phyloP scores from a whole-genome alignment of 164 flowering plant species.

The Saururus chinensis region DNA sequence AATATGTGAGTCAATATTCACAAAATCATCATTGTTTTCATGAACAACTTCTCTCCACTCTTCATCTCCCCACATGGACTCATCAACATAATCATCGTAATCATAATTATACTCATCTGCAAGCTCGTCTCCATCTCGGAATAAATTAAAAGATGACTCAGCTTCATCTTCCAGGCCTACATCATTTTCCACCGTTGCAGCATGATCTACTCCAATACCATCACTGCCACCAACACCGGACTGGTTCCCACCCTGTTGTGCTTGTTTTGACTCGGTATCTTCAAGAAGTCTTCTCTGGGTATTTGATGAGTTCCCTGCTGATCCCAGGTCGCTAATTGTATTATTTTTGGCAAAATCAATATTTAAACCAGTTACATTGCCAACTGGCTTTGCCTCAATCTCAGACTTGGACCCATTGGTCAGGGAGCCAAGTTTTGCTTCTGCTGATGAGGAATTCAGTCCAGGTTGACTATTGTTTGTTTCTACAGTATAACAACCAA shows the following conservation, averaged over 20 bases:
- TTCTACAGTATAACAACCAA: slow-evolving; percentile 20
- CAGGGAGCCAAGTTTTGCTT: background rate
- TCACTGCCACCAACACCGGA: slow-evolving; percentile 22
- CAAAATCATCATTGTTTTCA: slow-evolving; percentile 73
- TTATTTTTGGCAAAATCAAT: slow-evolving; percentile 32
- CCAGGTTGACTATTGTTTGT: slow-evolving; percentile 20
- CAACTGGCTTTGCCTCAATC: background rate
- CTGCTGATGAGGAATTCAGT: slow-evolving; percentile 14
- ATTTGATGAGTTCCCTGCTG: slow-evolving; percentile 14
- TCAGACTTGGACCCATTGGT: background rate
- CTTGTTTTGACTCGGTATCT: slow-evolving; percentile 33
- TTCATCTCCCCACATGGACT: slow-evolving; percentile 94
- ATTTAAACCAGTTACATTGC: background rate
- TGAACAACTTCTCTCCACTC: slow-evolving; percentile 79
- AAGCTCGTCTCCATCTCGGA: slow-evolving; percentile 82
- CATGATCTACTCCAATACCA: slow-evolving; percentile 13
- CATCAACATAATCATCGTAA: slow-evolving; percentile 96
- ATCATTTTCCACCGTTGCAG: slow-evolving; percentile 76
- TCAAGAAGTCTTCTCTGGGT: slow-evolving; percentile 65
- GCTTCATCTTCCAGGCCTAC: slow-evolving; percentile 77
- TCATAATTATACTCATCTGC: slow-evolving; percentile 96
- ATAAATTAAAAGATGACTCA: slow-evolving; percentile 85
- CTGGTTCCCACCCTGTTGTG: slow-evolving; percentile 25
- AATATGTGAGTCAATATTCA: slow-evolving; percentile 81
- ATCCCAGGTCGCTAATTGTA: slow-evolving; percentile 22